Base-by-base conservation (phyloP, 129 eudicot species). In the Mikania micrantha region DNA sequence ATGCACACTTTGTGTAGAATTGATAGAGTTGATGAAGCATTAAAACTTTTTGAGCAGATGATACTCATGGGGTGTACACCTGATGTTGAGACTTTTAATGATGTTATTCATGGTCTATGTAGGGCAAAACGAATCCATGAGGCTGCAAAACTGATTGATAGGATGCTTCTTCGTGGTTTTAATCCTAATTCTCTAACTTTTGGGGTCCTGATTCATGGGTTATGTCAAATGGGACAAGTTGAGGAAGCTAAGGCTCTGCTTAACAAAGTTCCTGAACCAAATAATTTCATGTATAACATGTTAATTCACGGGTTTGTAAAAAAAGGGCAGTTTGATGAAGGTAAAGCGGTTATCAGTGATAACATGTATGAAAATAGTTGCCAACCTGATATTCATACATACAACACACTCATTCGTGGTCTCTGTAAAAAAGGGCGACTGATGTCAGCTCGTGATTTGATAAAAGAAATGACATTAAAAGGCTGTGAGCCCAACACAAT, bases 91-190 rank as follows among this genome's bases (percentile, higher is more conserved):
- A 94, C 97, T 58, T 94, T 89, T 74, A 90, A 89, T 69, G 95
- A 90, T 74, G 80, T 90, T 47, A 79, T 94, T 45, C 84, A 71
- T 80, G 88, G 88, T 4, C 97, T 94, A 69, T 94, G 99, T 75
- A 77, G 81, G 71, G 71, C 66, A 34, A 82, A 74, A 28, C 84
- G 91, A 17, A 77, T 87, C 35, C 93, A 81, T 1, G 99, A 90
- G 64, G 93, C 97, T 65, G 95, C 85, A 5, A 90, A 85, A 56
- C 69, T 89, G 73, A 87, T 85, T 22, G 99, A 94, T 79, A 76
- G 99, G 67, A 90, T 89, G 99, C 87, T 89, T 71, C 66, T 80
- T 52, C 88, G 93, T 38, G 94, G 97, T n/a, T 89, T 84, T 64
- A 60, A 60, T 45, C 97, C 97, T 3, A 87, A 82, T 76, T 57